These are phyloP conservation scores for Suillus lakei DNA, from an alignment of 768 basidiomycete species.

Conservation along the genomic window DNA sequence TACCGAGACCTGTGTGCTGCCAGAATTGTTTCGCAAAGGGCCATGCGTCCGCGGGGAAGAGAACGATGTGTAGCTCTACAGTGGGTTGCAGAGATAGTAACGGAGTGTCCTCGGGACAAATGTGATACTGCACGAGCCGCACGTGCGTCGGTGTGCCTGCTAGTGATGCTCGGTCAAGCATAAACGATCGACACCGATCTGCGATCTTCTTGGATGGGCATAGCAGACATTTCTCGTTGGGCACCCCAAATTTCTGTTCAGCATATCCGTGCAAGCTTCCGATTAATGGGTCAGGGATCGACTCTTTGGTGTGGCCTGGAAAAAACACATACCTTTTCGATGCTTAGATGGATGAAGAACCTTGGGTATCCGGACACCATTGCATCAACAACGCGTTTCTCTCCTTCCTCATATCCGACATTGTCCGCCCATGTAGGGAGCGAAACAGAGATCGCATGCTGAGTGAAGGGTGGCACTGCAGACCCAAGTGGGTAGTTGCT, in stretches of 20 bases:
- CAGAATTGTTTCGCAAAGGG: slow-evolving; percentile 87
- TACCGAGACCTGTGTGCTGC: slow-evolving; percentile 93
- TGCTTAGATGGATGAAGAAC: slow-evolving; percentile 89
- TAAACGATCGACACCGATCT: slow-evolving; percentile 75
- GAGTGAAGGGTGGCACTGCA: slow-evolving; percentile 67
- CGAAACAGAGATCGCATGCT: slow-evolving; percentile 95
- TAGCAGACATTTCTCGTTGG: slow-evolving; percentile 77
- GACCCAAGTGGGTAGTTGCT: slow-evolving; percentile 43
- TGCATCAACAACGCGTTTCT: slow-evolving; percentile 71
- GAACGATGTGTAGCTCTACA: slow-evolving; percentile 77
- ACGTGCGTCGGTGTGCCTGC: slow-evolving; percentile 50
- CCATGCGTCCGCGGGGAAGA: slow-evolving; percentile 69
- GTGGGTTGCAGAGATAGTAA: slow-evolving; percentile 3
- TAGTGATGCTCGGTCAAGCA: slow-evolving; percentile 53
- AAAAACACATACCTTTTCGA: slow-evolving; percentile 70
- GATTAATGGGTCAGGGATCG: background rate
- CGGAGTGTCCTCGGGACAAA: slow-evolving; percentile 61
- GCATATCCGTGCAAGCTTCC: slow-evolving; percentile 78
- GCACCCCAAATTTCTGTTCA: slow-evolving; percentile 76
- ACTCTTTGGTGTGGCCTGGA: background rate
- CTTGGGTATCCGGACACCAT: slow-evolving; percentile 94
- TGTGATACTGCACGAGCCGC: slow-evolving; percentile 71
- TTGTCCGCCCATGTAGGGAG: slow-evolving; percentile 92
- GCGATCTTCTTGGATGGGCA: slow-evolving; percentile 77
- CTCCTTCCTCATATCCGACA: slow-evolving; percentile 90